Conservation (phyloP, 352 stramenopile genomes). For the Phytophthora syringae region DNA sequence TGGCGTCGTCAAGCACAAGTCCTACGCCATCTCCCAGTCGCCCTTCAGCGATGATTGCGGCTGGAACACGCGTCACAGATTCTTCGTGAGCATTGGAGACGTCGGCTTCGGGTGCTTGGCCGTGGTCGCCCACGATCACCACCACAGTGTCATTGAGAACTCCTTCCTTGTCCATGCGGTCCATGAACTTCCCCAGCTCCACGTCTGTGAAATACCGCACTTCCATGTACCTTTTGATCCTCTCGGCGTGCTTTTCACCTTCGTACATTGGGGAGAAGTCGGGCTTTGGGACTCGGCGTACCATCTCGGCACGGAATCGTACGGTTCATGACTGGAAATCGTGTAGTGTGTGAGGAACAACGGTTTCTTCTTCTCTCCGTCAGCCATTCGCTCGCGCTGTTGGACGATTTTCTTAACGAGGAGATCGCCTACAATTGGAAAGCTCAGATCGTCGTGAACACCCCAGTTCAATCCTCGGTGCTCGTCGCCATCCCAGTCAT, state of each 20-base stretch:
- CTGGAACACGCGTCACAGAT: conserved; percentile 48
- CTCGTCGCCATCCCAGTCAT: conserved; percentile 31
- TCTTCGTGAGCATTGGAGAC: conserved; percentile 51
- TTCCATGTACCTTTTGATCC: conserved; percentile 58
- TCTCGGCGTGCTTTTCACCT: conserved; percentile 34
- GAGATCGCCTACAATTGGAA: conserved; percentile 48
- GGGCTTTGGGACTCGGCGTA: conserved; percentile 48
- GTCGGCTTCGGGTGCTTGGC: conserved; percentile 55
- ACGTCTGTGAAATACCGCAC: conserved; percentile 67
- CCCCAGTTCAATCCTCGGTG: conserved; percentile 37
- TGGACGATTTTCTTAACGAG: conserved; percentile 41
- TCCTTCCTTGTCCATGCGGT: conserved; percentile 47
- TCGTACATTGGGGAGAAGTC: conserved; percentile 61
- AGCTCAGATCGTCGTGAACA: conserved; percentile 54
- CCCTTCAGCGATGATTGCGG: conserved; percentile 55
- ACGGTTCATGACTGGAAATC: conserved; percentile 59
- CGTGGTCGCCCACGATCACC: conserved; percentile 61
- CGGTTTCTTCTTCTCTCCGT: conserved; percentile 35
- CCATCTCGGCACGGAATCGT: conserved; percentile 40
- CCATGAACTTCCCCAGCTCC: conserved; percentile 63
- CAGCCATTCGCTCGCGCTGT: conserved; percentile 21
- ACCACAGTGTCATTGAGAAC: conserved; percentile 71
- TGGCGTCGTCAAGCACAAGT: conserved; percentile 46
- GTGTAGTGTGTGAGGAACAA: conserved; percentile 69
- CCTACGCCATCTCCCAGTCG: conserved; percentile 48